A percentile compares a stretch with the other conserved stretches of the same genome.
Conservation (phyloP, 2,329 filamentous ascomycete genomes). For the Sporothrix mexicana region DNA sequence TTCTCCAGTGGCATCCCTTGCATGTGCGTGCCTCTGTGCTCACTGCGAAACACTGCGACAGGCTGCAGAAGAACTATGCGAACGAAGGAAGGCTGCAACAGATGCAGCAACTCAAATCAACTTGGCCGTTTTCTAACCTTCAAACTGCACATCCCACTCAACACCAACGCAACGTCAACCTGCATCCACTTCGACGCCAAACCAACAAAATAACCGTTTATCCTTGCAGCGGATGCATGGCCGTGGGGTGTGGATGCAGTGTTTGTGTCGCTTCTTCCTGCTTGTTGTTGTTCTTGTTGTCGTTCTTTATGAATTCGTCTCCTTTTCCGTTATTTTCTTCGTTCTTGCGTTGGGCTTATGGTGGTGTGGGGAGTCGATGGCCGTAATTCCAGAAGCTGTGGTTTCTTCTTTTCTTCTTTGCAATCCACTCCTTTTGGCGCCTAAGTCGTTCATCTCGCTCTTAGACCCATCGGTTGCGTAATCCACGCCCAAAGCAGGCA, state of each 20-base stretch:
- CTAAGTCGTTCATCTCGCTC: background rate
- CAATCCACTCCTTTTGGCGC: background rate
- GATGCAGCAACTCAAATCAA: background rate
- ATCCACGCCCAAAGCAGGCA: constrained; percentile 13
- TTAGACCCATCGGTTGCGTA: background rate
- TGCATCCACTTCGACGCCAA: too few relatives aligned
- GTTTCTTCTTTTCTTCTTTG: background rate
- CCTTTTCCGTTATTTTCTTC: background rate
- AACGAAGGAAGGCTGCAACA: background rate
- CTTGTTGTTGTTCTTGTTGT: background rate
- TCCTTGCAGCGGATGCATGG: background rate
- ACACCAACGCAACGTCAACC: background rate
- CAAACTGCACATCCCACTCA: constrained; percentile 16
- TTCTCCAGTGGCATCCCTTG: constrained; percentile 11
- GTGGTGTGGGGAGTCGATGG: constrained; percentile 7
- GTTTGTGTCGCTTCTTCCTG: background rate
- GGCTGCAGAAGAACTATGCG: background rate
- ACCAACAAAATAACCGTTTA: background rate
- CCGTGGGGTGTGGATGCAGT: background rate
- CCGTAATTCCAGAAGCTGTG: constrained; percentile 19
- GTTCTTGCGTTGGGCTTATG: background rate
- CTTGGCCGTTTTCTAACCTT: background rate
- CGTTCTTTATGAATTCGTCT: background rate
- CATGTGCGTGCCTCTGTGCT: background rate
- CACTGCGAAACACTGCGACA: constrained; percentile 2